Evolutionary conservation across 768 basidiomycete genomes (phyloP).

Genomic region (Panaeolus cyanescens): DNA sequence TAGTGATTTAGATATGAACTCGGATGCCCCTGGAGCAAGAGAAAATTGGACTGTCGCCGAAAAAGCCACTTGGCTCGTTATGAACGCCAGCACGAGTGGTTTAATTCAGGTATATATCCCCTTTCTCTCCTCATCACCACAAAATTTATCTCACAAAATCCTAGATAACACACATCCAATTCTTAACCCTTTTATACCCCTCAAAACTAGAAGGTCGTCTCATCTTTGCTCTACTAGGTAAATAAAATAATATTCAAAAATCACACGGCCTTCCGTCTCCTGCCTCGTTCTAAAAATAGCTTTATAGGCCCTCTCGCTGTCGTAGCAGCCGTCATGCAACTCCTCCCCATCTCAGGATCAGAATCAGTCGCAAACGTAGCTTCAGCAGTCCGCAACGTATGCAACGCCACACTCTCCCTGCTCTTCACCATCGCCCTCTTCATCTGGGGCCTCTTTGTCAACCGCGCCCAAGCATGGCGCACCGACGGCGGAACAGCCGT

Average conservation of each 20-base stretch:
- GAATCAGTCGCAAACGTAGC: slow-evolving; percentile 52
- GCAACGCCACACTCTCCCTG: slow-evolving; percentile 94
- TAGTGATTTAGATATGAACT: slow-evolving; percentile 29
- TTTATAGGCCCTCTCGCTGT: slow-evolving; percentile 78
- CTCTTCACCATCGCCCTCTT: slow-evolving; percentile 89
- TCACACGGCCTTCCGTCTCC: not conserved
- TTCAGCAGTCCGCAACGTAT: slow-evolving; percentile 84
- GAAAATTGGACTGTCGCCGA: slow-evolving; percentile 63
- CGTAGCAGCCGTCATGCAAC: slow-evolving; percentile 80
- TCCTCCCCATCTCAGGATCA: slow-evolving; percentile 64
- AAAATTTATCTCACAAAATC: not conserved
- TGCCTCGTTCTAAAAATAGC: not conserved
- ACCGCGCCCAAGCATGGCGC: slow-evolving; percentile 91
- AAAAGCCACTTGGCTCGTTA: slow-evolving; percentile 78
- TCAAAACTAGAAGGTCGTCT: slow-evolving; percentile 85
- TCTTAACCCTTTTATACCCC: slow-evolving; percentile 92
- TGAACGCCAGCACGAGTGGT: slow-evolving; percentile 84
- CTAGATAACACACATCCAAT: slow-evolving; percentile 97
- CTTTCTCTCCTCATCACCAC: not conserved
- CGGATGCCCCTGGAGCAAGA: not conserved
- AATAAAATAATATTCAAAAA: too few relatives aligned
- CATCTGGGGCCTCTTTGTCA: slow-evolving; percentile 92
- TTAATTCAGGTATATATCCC: slow-evolving; percentile 73
- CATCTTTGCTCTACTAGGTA: slow-evolving; percentile 83
- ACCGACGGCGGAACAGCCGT: slow-evolving; percentile 95